Evolutionary conservation across 2,329 filamentous ascomycete genomes (phyloP).

Genomic region (Fusarium musae): DNA sequence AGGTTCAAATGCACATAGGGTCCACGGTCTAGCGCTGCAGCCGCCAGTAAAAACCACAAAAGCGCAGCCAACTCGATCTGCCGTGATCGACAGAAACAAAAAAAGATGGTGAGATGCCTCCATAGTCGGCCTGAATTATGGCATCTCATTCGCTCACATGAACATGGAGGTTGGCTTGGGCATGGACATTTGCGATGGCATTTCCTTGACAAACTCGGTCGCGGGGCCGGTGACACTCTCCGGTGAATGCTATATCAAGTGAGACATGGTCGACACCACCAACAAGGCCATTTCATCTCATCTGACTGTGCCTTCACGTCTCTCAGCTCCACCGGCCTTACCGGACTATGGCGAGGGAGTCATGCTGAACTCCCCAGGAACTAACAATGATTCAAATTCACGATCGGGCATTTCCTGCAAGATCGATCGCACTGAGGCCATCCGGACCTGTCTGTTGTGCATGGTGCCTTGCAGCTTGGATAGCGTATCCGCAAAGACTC

Average conservation of each 20-base stretch:
- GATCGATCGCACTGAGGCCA: conserved; percentile 45
- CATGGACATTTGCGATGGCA: conserved; percentile 16
- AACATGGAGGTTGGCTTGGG: conserved; percentile 12
- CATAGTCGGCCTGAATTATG: background rate
- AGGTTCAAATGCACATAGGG: conserved; percentile 37
- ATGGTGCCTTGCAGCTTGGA: conserved; percentile 44
- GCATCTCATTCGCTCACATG: conserved; percentile 12
- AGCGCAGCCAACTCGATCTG: conserved; percentile 2
- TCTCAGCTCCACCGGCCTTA: conserved; percentile 36
- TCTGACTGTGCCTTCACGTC: conserved; percentile 44
- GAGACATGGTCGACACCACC: conserved; percentile 48
- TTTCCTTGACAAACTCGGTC: conserved; percentile 11
- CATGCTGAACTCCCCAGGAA: conserved; percentile 39
- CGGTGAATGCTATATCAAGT: conserved; percentile 29
- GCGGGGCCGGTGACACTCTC: conserved; percentile 26
- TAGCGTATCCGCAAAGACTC: conserved; percentile 28
- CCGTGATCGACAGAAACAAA: conserved; percentile 16
- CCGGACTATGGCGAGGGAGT: conserved; percentile 29
- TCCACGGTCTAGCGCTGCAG: conserved; percentile 32
- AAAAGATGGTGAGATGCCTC: conserved; percentile 12
- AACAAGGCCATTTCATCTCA: conserved; percentile 34
- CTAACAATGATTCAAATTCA: conserved; percentile 44
- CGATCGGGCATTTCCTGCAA: conserved; percentile 42
- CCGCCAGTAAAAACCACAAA: conserved; percentile 33
- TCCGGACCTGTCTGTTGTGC: conserved; percentile 32